phyloP scores from a whole-genome alignment of 257 asterid genomes.

The Lithospermum erythrorhizon region DNA sequence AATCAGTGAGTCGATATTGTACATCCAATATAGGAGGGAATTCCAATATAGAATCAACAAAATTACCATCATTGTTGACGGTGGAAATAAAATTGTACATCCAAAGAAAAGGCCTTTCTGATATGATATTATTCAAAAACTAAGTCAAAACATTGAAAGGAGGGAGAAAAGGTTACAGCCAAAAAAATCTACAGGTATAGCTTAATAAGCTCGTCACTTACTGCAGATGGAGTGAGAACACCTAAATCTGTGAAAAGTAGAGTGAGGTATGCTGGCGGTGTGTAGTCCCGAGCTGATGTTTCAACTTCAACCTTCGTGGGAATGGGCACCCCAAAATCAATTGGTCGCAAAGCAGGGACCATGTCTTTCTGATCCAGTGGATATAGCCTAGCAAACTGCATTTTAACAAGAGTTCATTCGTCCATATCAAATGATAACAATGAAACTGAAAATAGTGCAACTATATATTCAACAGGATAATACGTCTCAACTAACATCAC shows the following conservation, averaged over 20 bases:
- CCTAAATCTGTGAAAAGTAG: slow-evolving; percentile 84
- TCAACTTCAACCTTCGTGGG: slow-evolving; percentile 91
- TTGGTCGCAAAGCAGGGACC: slow-evolving; percentile 81
- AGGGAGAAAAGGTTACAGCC: neutral
- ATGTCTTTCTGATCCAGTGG: slow-evolving; percentile 87
- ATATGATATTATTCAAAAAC: too few species aligned
- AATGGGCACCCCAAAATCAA: slow-evolving; percentile 90
- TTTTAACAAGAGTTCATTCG: neutral
- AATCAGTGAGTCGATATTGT: too few species aligned
- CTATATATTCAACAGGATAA: neutral
- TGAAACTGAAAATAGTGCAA: too few species aligned
- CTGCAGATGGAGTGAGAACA: slow-evolving; percentile 85
- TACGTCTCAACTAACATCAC: neutral
- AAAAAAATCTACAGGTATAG: slow-evolving; percentile 36
- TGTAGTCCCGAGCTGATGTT: slow-evolving; percentile 89
- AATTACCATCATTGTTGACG: neutral
- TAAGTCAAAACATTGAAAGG: neutral
- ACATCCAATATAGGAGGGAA: too few species aligned
- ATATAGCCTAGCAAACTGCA: slow-evolving; percentile 89
- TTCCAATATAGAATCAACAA: neutral
- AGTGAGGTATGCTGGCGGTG: slow-evolving; percentile 82
- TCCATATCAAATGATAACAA: too few species aligned
- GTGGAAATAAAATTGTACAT: neutral
- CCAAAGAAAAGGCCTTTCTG: too few species aligned
- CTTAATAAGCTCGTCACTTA: slow-evolving; percentile 82